Conservation (phyloP, 2,329 filamentous ascomycete genomes). For the Epichloe aotearoae region DNA sequence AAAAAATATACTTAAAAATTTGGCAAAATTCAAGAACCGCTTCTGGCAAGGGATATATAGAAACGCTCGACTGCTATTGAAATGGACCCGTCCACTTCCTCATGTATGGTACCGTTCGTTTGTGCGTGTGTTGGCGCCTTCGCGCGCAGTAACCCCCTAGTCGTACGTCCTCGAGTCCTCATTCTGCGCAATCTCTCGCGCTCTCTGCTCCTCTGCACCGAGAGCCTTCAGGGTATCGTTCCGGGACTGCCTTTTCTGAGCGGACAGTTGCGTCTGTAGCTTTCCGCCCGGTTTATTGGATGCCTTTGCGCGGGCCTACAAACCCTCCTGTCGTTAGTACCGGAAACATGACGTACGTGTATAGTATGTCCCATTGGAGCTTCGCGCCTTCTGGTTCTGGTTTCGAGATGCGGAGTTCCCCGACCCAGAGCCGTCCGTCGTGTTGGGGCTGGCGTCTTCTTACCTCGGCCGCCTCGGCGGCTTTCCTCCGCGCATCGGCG, state of each 20-base stretch:
- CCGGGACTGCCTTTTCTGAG: constrained; percentile 63
- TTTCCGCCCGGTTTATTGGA: constrained; percentile 45
- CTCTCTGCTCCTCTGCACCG: constrained; percentile 51
- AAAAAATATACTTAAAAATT: too few relatives aligned
- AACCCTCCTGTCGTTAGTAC: not conserved
- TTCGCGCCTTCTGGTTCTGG: too few relatives aligned
- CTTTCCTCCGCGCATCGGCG: constrained; percentile 51
- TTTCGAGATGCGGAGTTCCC: too few relatives aligned
- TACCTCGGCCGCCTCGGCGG: constrained; percentile 77
- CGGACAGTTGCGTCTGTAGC: constrained; percentile 54
- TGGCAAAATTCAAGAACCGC: too few relatives aligned
- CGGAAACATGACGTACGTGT: too few relatives aligned
- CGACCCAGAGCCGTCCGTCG: too few relatives aligned
- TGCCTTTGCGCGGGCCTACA: constrained; percentile 55
- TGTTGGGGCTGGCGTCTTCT: not conserved
- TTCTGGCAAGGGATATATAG: too few relatives aligned
- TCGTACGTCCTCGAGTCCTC: constrained; percentile 23
- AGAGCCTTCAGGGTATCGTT: constrained; percentile 53
- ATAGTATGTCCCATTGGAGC: too few relatives aligned
- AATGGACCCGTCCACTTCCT: too few relatives aligned
- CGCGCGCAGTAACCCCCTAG: constrained; percentile 5
- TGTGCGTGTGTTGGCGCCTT: not conserved
- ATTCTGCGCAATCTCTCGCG: constrained; percentile 54
- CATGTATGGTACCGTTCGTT: too few relatives aligned
- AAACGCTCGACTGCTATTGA: too few relatives aligned